Evolutionary conservation across 2,329 filamentous ascomycete species (phyloP).

Genomic region (Pseudocercospora fijiensis): DNA sequence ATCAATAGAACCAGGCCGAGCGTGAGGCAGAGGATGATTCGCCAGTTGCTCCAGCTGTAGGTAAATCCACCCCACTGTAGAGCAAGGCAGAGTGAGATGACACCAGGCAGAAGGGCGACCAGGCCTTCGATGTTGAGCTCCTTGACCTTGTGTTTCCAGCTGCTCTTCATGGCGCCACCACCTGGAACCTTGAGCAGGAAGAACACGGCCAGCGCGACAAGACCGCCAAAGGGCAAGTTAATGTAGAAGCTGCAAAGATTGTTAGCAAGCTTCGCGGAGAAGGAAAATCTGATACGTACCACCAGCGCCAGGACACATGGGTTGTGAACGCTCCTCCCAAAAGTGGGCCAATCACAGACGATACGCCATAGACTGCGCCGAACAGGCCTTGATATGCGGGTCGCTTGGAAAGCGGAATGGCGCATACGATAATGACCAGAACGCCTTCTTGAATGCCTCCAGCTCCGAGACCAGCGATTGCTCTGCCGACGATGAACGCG

Average conservation of each 20-base stretch:
- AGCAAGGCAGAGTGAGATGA: slow-evolving; percentile 8
- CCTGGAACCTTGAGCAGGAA: slow-evolving; percentile 41
- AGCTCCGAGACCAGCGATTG: slow-evolving; percentile 53
- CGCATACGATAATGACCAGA: slow-evolving; percentile 9
- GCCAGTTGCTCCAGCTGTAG: slow-evolving; percentile 33
- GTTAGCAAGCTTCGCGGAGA: slow-evolving; percentile 5
- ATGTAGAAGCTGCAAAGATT: slow-evolving; percentile 34
- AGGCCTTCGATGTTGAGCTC: slow-evolving; percentile 50
- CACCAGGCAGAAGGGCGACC: slow-evolving; percentile 40
- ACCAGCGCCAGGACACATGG: slow-evolving; percentile 41
- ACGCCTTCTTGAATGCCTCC: slow-evolving; percentile 51
- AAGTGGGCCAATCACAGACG: slow-evolving; percentile 46
- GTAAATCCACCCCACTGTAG: slow-evolving; percentile 7
- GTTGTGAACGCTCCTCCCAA: slow-evolving; percentile 47
- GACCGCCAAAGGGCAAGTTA: slow-evolving; percentile 47
- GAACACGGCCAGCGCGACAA: slow-evolving; percentile 42
- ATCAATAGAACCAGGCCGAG: slow-evolving; percentile 34
- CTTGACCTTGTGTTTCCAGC: slow-evolving; percentile 40
- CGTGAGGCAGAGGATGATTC: slow-evolving; percentile 1
- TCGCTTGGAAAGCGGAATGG: slow-evolving; percentile 1
- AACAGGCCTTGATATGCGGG: slow-evolving; percentile 40
- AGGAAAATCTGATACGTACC: slow-evolving; percentile 18
- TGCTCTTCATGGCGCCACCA: background rate
- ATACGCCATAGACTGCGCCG: slow-evolving; percentile 41
- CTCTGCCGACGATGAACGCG: slow-evolving; percentile 54